Evolutionary conservation across 75 land plant genomes (phyloP).

Genomic region (Cryptomeria japonica): DNA sequence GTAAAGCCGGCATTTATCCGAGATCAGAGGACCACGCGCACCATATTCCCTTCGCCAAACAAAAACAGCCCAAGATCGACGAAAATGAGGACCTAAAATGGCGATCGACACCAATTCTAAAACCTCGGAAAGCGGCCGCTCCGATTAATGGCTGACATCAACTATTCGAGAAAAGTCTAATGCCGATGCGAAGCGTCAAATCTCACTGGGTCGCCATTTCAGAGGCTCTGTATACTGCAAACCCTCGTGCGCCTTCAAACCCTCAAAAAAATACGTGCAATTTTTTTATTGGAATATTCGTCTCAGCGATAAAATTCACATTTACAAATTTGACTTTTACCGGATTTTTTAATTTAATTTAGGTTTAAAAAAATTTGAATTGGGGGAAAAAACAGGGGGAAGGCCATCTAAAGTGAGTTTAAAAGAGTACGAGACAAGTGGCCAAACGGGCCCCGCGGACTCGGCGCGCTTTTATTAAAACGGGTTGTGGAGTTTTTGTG

Average conservation of each 20-base stretch:
- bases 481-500: neutral
- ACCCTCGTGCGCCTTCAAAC: constrained; percentile 10
- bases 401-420: constrained; percentile 2
- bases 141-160: neutral
- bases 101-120: constrained; percentile 4
- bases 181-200: neutral
- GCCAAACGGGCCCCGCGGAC: constrained; percentile 3
- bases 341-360: neutral
- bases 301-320: neutral
- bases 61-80: neutral
- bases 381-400: neutral
- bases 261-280: neutral
- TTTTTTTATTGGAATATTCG: constrained; percentile 9
- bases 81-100: neutral
- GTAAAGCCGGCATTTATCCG: neutral
- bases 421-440: neutral
- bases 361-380: neutral
- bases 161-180: neutral
- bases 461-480: neutral
- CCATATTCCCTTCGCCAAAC: neutral
- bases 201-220: neutral
- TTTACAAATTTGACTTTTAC: neutral
- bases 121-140: constrained; percentile 1
- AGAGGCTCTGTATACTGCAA: neutral
- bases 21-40: neutral